These are phyloP conservation scores for Trichosporon ovoides DNA, from an alignment of 1,284 basidiomycete species.

Conservation along the genomic window DNA sequence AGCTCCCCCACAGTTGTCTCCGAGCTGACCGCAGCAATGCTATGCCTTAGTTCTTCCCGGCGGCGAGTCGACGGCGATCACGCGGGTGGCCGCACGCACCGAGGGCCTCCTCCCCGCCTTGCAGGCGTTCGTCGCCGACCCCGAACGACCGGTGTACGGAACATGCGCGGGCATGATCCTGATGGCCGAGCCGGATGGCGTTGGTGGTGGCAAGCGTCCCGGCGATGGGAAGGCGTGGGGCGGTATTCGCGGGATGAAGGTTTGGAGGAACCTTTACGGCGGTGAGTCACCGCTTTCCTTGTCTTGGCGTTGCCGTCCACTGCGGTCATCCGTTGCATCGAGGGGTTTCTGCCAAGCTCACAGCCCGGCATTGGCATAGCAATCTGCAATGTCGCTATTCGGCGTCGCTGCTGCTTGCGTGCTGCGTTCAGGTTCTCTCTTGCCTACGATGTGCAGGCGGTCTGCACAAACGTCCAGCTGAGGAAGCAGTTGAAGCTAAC, in stretches of 20 bases:
- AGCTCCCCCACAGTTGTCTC: too few species aligned
- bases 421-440: too few species aligned
- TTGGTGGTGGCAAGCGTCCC: slow-evolving; percentile 64
- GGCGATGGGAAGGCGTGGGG: slow-evolving; percentile 52
- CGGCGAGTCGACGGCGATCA: slow-evolving; percentile 93
- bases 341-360: too few species aligned
- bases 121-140: slow-evolving; percentile 59
- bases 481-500: too few species aligned
- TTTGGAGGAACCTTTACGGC: slow-evolving; percentile 75
- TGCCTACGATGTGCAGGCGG: too few species aligned
- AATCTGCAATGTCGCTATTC: too few species aligned
- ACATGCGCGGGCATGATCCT: slow-evolving; percentile 97
- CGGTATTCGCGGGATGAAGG: slow-evolving; percentile 66
- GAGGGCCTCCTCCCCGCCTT: slow-evolving; percentile 76
- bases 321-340: too few species aligned
- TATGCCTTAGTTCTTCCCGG: slow-evolving; percentile 83
- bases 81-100: slow-evolving; percentile 66
- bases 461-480: too few species aligned
- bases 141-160: slow-evolving; percentile 76
- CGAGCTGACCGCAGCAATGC: slow-evolving; percentile 54
- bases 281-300: slow-evolving; percentile 60
- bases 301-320: background rate
- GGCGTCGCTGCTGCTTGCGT: too few species aligned
- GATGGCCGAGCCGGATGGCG: slow-evolving; percentile 58
- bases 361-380: too few species aligned